phyloP scores from a whole-genome alignment of 164 flowering plant genomes.

The Brasenia schreberi region DNA sequence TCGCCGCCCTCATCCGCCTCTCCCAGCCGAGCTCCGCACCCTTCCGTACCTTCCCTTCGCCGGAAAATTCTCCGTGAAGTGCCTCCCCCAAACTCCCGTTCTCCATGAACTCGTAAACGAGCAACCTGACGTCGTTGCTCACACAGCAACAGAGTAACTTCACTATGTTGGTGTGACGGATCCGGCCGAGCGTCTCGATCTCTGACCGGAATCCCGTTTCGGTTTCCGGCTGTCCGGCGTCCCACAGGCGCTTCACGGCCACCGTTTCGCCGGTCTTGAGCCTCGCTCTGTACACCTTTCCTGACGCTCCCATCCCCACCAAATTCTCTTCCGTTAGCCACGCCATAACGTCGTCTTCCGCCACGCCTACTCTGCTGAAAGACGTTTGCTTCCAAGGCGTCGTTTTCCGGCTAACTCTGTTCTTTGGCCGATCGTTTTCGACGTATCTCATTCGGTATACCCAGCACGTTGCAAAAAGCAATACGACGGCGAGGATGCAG shows the following conservation, averaged over 20 bases:
- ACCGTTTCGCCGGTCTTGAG: conserved; percentile 39
- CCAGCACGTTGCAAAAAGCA: conserved; percentile 23
- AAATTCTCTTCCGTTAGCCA: conserved; percentile 29
- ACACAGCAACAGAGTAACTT: conserved; percentile 35
- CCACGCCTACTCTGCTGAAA: conserved; percentile 28
- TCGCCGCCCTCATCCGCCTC: conserved; percentile 33
- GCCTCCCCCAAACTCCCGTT: conserved; percentile 68
- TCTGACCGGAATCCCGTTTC: conserved; percentile 39
- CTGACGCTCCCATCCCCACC: conserved; percentile 54
- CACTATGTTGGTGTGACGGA: conserved; percentile 55
- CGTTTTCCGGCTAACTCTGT: conserved; percentile 2
- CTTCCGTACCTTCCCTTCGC: conserved; percentile 35
- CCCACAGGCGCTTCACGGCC: conserved; percentile 59
- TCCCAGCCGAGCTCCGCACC: conserved; percentile 40
- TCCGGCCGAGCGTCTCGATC: conserved; percentile 39
- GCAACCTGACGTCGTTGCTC: conserved; percentile 28
- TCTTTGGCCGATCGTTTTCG: not conserved
- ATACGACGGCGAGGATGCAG: conserved; percentile 12
- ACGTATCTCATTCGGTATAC: conserved; percentile 10
- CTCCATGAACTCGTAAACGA: conserved; percentile 69
- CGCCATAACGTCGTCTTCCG: conserved; percentile 29
- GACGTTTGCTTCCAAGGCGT: conserved; percentile 27
- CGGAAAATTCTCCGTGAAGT: conserved; percentile 23
- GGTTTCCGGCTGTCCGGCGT: conserved; percentile 12
- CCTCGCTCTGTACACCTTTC: conserved; percentile 41